Conservation (phyloP, 2,329 filamentous ascomycete genomes). For the Xylariaceae sp. region DNA sequence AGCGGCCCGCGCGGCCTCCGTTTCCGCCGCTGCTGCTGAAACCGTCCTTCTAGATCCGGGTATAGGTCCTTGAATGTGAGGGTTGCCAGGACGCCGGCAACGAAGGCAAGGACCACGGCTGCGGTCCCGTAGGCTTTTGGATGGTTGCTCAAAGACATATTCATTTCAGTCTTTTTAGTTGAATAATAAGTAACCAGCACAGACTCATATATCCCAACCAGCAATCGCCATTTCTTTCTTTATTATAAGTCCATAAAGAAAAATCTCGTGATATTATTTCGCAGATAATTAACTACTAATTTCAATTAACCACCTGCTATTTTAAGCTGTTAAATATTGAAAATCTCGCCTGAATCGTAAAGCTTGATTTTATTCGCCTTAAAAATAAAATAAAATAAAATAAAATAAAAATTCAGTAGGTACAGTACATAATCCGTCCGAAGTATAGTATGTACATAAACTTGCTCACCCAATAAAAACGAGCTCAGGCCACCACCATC, state of each 20-base stretch:
- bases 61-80: constrained; percentile 80
- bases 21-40: constrained; percentile 49
- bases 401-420: no score
- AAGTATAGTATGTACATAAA: no score
- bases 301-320: not conserved
- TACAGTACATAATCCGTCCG: no score
- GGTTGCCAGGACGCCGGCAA: constrained; percentile 75
- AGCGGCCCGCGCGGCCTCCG: not conserved
- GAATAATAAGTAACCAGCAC: not conserved
- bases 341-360: no score
- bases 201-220: not conserved
- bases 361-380: no score
- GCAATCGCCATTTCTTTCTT: not conserved
- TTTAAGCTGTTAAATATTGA: not conserved
- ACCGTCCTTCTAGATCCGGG: constrained; percentile 70
- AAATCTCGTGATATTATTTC: no score
- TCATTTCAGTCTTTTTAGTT: constrained; percentile 14
- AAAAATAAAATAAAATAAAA: no score
- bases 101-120: constrained; percentile 72
- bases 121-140: constrained; percentile 65
- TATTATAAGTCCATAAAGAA: not conserved
- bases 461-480: no score
- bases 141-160: constrained; percentile 62
- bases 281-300: no score
- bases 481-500: not conserved